Base-by-base conservation (phyloP, 352 stramenopile species). In the Pythium utonaiense region DNA sequence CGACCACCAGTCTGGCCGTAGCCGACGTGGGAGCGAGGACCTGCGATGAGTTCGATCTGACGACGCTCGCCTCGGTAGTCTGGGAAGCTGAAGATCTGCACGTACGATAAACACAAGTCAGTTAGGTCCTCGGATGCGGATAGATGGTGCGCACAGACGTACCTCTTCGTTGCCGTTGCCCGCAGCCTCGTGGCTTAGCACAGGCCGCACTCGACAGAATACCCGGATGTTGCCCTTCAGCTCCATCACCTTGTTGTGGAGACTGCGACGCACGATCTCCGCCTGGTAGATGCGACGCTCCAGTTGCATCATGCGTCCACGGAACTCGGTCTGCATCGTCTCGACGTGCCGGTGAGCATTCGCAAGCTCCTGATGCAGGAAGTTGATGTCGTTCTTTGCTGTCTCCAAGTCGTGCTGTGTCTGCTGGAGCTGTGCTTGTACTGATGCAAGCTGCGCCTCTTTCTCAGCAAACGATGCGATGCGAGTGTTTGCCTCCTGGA, bases 191-290 rank as follows among this genome's bases (percentile, higher is more conserved):
- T 80, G 70, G 0, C 59, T 47, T 28, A 98, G 69, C 22, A 95
- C 64, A 33, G 96, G 96, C 10, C 96, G 80, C 1, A 98, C 93
- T 24, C 96, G 88, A 38, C 96, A 97, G 71, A 98, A 98, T 0
- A 98, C 95, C 8, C 96, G 86, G 57, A 99, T 98, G 67, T 98
- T 98, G 21, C 96, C 96, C 71, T 97, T 98, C 4, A 98, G 69
- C 64, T 98, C 91, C 88, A 98, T 98, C 4, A 98, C 87, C 78
- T 95, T 89, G 78, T 95, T 93, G 69, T 95, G 86, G 1, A 95
- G 70, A 61, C 75, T 88, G 48, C 86, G 73, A 16, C 86, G 84
- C 30, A 93, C 69, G 45, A 83, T 70, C 66, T 95, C 86, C 22
- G 69, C 70, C 54, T 90, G 66, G 45, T 83, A 85, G 2, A 91